Evolutionary conservation across 768 basidiomycete species (phyloP).

Genomic region (Rhizopogon roseolus): DNA sequence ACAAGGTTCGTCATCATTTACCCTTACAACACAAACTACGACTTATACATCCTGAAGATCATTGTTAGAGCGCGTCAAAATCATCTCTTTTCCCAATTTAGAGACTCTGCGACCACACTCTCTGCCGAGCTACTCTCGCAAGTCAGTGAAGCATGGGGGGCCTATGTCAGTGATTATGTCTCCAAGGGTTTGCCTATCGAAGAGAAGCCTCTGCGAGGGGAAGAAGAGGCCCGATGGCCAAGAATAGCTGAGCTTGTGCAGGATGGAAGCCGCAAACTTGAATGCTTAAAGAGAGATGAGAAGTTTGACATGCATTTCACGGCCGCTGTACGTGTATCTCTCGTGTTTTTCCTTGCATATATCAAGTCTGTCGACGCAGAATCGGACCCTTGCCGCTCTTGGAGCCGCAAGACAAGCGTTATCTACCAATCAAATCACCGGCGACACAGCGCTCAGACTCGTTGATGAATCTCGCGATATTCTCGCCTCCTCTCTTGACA

Average conservation of each 20-base stretch:
- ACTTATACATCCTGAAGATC: constrained; percentile 53
- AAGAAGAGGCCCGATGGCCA: constrained; percentile 51
- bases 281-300: constrained; percentile 75
- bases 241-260: constrained; percentile 43
- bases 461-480: constrained; percentile 77
- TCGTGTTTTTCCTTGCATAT: constrained; percentile 7
- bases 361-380: constrained; percentile 26
- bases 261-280: constrained; percentile 63
- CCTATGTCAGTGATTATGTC: constrained; percentile 60
- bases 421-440: constrained; percentile 33
- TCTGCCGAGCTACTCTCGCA: constrained; percentile 53
- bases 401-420: constrained; percentile 41
- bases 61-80: constrained; percentile 86
- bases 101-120: constrained; percentile 47
- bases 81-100: constrained; percentile 62
- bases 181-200: constrained; percentile 54
- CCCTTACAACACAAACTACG: neutral
- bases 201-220: constrained; percentile 43
- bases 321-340: constrained; percentile 55
- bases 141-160: constrained; percentile 59
- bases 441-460: constrained; percentile 47
- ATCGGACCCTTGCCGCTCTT: constrained; percentile 51
- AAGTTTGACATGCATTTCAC: constrained; percentile 89
- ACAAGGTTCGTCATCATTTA: constrained; percentile 65
- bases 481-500: constrained; percentile 67